These are phyloP conservation scores for Podospora anserina DNA, from an alignment of 495 filamentous ascomycete genomes.

Conservation along the genomic window DNA sequence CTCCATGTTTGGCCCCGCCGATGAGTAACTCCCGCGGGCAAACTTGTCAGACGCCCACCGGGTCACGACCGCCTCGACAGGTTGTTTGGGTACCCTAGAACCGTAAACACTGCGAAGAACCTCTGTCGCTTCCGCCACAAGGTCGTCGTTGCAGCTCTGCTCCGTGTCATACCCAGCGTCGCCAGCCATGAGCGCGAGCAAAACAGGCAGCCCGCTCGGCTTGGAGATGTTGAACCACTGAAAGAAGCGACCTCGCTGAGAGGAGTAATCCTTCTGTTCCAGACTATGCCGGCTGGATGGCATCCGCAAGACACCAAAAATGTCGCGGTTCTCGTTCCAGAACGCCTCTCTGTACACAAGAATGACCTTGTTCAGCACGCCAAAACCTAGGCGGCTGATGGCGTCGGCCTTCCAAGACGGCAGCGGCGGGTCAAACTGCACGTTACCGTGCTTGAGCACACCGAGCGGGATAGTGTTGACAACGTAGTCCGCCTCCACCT, in stretches of 20 bases:
- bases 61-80: constrained; percentile 87
- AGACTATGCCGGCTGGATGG: constrained; percentile 52
- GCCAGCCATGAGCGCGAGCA: constrained; percentile 94
- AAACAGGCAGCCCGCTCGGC: constrained; percentile 78
- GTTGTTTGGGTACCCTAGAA: constrained; percentile 54
- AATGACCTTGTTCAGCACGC: constrained; percentile 91
- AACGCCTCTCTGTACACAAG: constrained; percentile 86
- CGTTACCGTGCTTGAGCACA: constrained; percentile 71
- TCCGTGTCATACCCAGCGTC: constrained; percentile 91
- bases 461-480: constrained; percentile 87
- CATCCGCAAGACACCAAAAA: constrained; percentile 86
- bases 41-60: constrained; percentile 88
- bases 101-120: constrained; percentile 66
- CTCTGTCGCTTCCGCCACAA: constrained; percentile 74
- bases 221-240: constrained; percentile 95
- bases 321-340: constrained; percentile 89
- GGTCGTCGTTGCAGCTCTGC: constrained; percentile 62
- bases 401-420: constrained; percentile 80
- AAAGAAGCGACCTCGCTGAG: constrained; percentile 77
- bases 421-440: constrained; percentile 78
- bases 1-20: constrained; percentile 72
- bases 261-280: constrained; percentile 52
- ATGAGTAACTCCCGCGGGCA: constrained; percentile 90
- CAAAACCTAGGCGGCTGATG: constrained; percentile 87
- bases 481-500: constrained; percentile 76